Conservation (phyloP, 75 land plant genomes). For the Pinus tabuliformis region DNA sequence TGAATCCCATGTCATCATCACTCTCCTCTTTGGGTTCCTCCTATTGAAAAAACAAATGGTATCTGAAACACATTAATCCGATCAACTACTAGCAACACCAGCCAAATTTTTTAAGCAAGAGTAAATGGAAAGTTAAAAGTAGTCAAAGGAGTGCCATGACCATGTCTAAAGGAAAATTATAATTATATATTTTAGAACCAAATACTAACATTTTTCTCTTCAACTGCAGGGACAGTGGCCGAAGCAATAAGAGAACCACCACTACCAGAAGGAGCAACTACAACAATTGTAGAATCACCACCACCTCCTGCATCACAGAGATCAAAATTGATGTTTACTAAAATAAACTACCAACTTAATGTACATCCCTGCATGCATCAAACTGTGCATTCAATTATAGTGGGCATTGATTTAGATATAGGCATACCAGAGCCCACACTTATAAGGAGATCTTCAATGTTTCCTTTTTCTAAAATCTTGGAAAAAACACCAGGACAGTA, state of each 20-base stretch:
- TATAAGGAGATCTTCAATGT: neutral
- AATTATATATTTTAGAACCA: neutral
- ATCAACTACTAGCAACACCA: no score
- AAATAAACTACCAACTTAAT: neutral
- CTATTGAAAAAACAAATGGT: conserved; percentile 9
- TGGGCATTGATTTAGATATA: neutral
- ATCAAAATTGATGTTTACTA: neutral
- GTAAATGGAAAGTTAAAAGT: no score
- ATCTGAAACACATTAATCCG: no score
- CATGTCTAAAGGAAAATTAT: no score
- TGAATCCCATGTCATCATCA: conserved; percentile 61
- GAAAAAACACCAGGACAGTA: no score
- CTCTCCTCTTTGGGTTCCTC: conserved; percentile 63
- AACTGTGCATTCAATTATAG: neutral
- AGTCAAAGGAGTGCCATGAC: no score
- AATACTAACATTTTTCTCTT: no score
- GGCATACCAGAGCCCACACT: conserved; percentile 47
- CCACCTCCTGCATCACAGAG: conserved; percentile 6
- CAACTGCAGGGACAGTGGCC: conserved; percentile 15
- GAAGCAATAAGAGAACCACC: conserved; percentile 12
- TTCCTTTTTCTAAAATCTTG: no score
- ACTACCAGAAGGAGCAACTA: conserved; percentile 10
- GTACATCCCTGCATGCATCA: neutral
- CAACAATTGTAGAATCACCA: conserved; percentile 17
- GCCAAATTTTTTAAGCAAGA: no score